Percentiles rank a stretch among this genome's conserved stretches.
phyloP scores from a whole-genome alignment of 164 flowering plant species.

The Magnolia sinica region DNA sequence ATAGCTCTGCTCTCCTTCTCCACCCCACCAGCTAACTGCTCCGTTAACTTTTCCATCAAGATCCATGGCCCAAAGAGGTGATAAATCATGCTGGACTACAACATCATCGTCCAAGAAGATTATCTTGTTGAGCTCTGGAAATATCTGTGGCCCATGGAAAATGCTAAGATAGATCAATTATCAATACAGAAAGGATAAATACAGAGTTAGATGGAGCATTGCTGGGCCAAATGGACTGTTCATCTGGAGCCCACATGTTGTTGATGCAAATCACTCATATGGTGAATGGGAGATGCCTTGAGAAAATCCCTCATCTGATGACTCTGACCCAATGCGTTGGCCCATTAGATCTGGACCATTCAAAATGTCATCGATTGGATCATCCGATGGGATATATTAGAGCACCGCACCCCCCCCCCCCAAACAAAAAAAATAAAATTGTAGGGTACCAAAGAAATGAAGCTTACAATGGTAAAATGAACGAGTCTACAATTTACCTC shows the following conservation, averaged over 20 bases:
- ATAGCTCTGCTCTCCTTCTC: constrained; percentile 21
- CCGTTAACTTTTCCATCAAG: constrained; percentile 64
- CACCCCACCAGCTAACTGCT: constrained; percentile 50
- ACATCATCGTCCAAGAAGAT: constrained; percentile 74
- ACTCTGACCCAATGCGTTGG: too few species aligned
- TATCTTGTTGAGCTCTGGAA: constrained; percentile 70
- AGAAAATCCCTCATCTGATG: too few species aligned
- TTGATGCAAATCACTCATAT: too few species aligned
- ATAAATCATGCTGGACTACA: constrained; percentile 68
- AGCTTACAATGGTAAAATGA: neutral
- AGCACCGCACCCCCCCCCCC: too few species aligned
- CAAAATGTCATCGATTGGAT: neutral
- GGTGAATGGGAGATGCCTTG: too few species aligned
- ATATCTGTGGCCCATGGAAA: constrained; percentile 40
- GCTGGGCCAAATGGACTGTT: neutral
- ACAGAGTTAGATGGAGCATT: neutral
- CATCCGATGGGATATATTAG: neutral
- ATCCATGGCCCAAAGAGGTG: constrained; percentile 63
- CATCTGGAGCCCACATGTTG: too few species aligned
- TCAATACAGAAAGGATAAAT: neutral
- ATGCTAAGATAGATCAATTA: neutral
- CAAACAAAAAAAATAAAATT: too few species aligned
- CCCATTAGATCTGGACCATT: too few species aligned
- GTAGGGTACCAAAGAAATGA: neutral
- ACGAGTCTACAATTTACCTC: constrained; percentile 38